Evolutionary conservation across 139 green algal species (phyloP), one percentile per base, ranked within the genome.

Genomic region (Chlamydomonas incerta): DNA sequence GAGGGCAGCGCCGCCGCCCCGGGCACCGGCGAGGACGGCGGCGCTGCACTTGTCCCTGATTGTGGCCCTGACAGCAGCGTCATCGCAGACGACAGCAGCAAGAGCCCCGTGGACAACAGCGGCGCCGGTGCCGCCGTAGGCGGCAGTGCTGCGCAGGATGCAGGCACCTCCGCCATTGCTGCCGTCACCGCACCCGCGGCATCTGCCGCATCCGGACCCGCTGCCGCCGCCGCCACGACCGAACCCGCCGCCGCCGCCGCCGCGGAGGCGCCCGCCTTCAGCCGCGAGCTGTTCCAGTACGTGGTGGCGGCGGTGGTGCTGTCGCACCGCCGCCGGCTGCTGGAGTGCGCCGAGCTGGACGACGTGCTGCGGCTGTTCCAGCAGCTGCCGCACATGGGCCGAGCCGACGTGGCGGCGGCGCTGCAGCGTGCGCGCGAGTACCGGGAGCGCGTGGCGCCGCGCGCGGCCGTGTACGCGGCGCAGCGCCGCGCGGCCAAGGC

Each of bases 351-450:
- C 8, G 90, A 94, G 73, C 67, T 82, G n/a, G 94, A 97, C 82
- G 94, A 96, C 74, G 90, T 96, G 74, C 76, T 96, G 87, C 90
- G 92, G 37, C 87, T 95, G 17, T 97, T 96, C 82, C 92, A 93
- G 70, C 46, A 41, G 26, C 29, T 75, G 46, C n/a, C 65, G 9
- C 23, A 52, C 0, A 17, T 85, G 31, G 17, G 47, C 28, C 41
- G 63, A 11, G 21, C 18, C 10, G 66, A 85, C 2, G 47, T 75
- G 47, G 58, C 46, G 10, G 63, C 75, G 4, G 79, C 66, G 47
- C 23, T 85, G n/a, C 18, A 23, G 23, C 65, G 65, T 1, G 79
- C 79, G 3, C 20, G 50, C 66, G 79, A 85, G 79, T 68, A 46
- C 31, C n/a, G 79, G 15, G 79, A 75, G 20, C 23, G 17, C 0